phyloP scores from a whole-genome alignment of 768 basidiomycete genomes.

The Phlegmacium glaucopus region DNA sequence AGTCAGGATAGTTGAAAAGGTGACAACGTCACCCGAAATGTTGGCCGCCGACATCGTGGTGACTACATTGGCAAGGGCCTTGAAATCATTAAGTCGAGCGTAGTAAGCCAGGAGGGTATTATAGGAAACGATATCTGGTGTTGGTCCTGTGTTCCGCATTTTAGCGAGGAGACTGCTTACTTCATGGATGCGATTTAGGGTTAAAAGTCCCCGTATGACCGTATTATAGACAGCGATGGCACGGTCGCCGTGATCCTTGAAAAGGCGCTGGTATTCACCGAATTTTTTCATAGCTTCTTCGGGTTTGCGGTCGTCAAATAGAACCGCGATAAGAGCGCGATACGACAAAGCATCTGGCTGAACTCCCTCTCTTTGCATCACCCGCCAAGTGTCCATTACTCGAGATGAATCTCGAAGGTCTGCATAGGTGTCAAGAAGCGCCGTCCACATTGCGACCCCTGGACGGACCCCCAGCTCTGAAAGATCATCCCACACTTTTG shows the following conservation, averaged over 20 bases:
- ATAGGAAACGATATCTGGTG: constrained; percentile 71
- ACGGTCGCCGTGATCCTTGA: constrained; percentile 21
- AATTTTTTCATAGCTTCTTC: constrained; percentile 54
- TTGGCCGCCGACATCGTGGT: constrained; percentile 50
- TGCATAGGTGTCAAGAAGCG: constrained; percentile 62
- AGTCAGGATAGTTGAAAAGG: constrained; percentile 82
- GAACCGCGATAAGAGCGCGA: constrained; percentile 62
- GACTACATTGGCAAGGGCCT: constrained; percentile 54
- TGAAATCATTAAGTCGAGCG: constrained; percentile 59
- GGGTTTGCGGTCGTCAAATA: constrained; percentile 48
- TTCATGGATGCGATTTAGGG: constrained; percentile 32
- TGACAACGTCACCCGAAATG: constrained; percentile 74
- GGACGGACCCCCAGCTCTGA: constrained; percentile 42
- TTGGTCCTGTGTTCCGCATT: constrained; percentile 50
- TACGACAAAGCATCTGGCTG: constrained; percentile 63
- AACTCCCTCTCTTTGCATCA: constrained; percentile 55
- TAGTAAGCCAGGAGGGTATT: constrained; percentile 79
- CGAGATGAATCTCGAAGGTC: constrained; percentile 46
- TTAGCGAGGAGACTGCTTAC: constrained; percentile 38
- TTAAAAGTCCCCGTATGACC: constrained; percentile 66
- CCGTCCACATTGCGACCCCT: constrained; percentile 65
- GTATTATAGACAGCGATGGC: constrained; percentile 63
- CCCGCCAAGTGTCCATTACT: constrained; percentile 58
- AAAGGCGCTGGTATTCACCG: constrained; percentile 42
- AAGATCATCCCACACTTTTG: constrained; percentile 69